These are phyloP conservation scores for Zarea fungicola DNA, from an alignment of 2,329 filamentous ascomycete genomes.

Conservation along the genomic window DNA sequence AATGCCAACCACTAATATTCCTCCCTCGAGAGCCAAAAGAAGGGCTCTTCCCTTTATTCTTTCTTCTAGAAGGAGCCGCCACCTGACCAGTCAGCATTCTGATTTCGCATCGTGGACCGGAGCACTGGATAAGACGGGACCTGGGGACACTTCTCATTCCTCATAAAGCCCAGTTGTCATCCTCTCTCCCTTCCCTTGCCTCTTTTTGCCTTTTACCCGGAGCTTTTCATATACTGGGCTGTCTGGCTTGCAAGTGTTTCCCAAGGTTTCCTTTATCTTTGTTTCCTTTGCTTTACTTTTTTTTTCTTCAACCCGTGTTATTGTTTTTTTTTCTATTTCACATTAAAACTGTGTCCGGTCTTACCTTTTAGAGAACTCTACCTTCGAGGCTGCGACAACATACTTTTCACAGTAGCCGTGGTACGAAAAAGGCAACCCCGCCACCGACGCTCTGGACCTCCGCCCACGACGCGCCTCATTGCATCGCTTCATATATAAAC, in stretches of 20 bases:
- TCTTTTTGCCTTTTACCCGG: neutral
- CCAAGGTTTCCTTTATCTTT: neutral
- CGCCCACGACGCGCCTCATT: neutral
- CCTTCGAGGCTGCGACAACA: neutral
- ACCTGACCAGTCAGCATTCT: slow-evolving; percentile 12
- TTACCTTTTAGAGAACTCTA: too few species aligned
- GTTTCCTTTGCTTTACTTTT: neutral
- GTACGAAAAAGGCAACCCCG: slow-evolving; percentile 10
- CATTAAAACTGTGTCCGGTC: neutral
- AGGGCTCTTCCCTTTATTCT: neutral
- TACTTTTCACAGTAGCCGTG: neutral
- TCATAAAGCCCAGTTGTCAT: too few species aligned
- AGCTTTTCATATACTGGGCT: too few species aligned
- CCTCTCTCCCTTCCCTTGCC: neutral
- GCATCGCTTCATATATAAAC: neutral
- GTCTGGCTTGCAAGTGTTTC: too few species aligned
- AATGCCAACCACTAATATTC: neutral
- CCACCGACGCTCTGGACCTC: neutral
- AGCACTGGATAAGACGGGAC: slow-evolving; percentile 12
- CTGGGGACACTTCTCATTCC: too few species aligned
- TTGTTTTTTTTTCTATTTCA: neutral
- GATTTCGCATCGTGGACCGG: slow-evolving; percentile 11
- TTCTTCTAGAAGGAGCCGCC: neutral
- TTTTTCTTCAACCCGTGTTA: neutral
- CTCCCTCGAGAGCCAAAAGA: too few species aligned